Conservation (phyloP, 2,329 filamentous ascomycete species). For the Curvularia sp. region DNA sequence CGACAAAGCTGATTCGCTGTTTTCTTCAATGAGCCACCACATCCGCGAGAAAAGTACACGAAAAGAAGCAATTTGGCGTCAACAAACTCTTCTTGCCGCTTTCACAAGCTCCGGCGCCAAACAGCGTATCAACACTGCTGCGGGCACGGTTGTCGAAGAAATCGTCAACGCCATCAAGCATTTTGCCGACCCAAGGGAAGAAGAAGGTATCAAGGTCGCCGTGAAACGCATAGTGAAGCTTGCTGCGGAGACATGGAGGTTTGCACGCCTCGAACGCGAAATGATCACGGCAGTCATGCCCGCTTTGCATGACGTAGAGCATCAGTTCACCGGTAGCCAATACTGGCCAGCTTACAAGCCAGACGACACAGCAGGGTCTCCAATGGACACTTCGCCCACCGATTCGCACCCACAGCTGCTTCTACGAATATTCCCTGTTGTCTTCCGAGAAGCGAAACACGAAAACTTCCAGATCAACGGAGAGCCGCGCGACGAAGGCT, state of each 20-base stretch:
- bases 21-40: conserved; percentile 63
- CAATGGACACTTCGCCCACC: conserved; percentile 33
- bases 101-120: conserved; percentile 65
- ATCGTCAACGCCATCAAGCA: conserved; percentile 63
- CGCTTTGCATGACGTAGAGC: conserved; percentile 42
- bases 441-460: conserved; percentile 61
- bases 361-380: conserved; percentile 41
- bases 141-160: conserved; percentile 63
- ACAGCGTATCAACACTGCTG: conserved; percentile 63
- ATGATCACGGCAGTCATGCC: conserved; percentile 62
- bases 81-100: conserved; percentile 64
- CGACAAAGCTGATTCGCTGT: conserved; percentile 64
- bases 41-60: conserved; percentile 64
- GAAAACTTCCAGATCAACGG: conserved; percentile 52
- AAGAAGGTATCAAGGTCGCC: conserved; percentile 59
- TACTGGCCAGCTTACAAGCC: conserved; percentile 49
- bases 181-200: conserved; percentile 60
- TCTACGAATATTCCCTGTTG: conserved; percentile 61
- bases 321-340: conserved; percentile 41
- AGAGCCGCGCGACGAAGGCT: conserved; percentile 55
- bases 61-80: conserved; percentile 65
- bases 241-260: conserved; percentile 65
- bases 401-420: conserved; percentile 54
- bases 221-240: conserved; percentile 65
- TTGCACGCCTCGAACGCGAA: conserved; percentile 64